These are phyloP conservation scores for Fragilariopsis cylindrus DNA, from an alignment of 108 stramenopile genomes.

Conservation along the genomic window DNA sequence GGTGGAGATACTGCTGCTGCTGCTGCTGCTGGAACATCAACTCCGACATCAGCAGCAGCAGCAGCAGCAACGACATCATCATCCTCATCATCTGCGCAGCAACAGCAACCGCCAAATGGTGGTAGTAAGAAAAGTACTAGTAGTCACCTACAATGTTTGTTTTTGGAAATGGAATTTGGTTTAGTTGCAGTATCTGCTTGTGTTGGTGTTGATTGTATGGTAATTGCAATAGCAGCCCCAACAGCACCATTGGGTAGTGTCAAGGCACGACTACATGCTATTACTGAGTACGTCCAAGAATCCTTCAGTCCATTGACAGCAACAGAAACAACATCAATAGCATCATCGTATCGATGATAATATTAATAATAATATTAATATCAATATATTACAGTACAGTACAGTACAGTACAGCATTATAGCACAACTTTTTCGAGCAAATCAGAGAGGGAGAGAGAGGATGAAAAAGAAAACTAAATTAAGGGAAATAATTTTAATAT, in stretches of 20 bases:
- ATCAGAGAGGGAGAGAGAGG: too few species aligned
- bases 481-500: too few species aligned
- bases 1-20: not conserved
- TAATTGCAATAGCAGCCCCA: constrained; percentile 74
- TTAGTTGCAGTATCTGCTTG: constrained; percentile 68
- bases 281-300: constrained; percentile 73
- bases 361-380: too few species aligned
- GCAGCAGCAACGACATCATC: not conserved
- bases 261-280: constrained; percentile 62
- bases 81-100: not conserved
- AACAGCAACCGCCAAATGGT: not conserved
- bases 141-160: constrained; percentile 51
- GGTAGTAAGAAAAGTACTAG: constrained; percentile 18
- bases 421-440: too few species aligned
- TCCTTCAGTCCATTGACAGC: constrained; percentile 62
- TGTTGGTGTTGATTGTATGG: constrained; percentile 62
- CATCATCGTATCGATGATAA: constrained; percentile 2
- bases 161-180: constrained; percentile 54
- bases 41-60: not conserved
- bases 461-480: too few species aligned
- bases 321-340: constrained; percentile 8
- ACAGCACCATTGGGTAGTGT: constrained; percentile 69
- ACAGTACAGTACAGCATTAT: too few species aligned
- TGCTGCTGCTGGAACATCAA: not conserved
- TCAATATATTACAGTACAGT: too few species aligned